Evolutionary conservation across 371 early-diverging fungal genomes (phyloP).

Genomic region (Rhizopus sp.): DNA sequence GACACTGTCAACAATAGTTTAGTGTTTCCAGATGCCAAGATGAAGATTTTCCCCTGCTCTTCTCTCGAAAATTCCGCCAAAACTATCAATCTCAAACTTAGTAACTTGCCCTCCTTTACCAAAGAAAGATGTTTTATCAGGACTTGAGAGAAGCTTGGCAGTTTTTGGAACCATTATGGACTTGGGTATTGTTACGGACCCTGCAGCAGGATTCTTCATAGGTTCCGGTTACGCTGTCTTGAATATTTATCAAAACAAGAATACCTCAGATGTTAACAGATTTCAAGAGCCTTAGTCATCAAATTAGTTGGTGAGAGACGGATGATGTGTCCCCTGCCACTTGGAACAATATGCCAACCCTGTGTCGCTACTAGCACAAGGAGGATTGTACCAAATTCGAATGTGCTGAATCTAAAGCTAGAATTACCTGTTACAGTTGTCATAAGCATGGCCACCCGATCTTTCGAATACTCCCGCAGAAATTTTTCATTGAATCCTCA

Average conservation of each 20-base stretch:
- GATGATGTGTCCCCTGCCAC: slow-evolving; percentile 6
- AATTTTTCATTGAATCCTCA: neutral
- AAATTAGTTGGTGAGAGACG: slow-evolving; percentile 2
- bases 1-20: neutral
- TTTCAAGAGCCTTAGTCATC: slow-evolving; percentile 1
- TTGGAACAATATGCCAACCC: slow-evolving; percentile 8
- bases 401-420: neutral
- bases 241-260: neutral
- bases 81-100: neutral
- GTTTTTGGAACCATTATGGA: neutral
- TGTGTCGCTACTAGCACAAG: slow-evolving; percentile 12
- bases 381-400: slow-evolving; percentile 6
- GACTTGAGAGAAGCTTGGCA: neutral
- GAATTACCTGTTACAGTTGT: slow-evolving; percentile 1
- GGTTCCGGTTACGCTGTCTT: slow-evolving; percentile 4
- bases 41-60: neutral
- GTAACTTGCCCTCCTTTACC: neutral
- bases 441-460: slow-evolving; percentile 5
- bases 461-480: slow-evolving; percentile 4
- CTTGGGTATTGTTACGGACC: neutral
- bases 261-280: neutral
- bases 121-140: neutral
- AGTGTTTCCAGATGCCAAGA: neutral
- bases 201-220: neutral
- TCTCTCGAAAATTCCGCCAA: neutral